Evolutionary conservation across 106 monocot genomes (phyloP), one percentile per base, ranked within the genome.

Genomic region (Dendrobium nobile): DNA sequence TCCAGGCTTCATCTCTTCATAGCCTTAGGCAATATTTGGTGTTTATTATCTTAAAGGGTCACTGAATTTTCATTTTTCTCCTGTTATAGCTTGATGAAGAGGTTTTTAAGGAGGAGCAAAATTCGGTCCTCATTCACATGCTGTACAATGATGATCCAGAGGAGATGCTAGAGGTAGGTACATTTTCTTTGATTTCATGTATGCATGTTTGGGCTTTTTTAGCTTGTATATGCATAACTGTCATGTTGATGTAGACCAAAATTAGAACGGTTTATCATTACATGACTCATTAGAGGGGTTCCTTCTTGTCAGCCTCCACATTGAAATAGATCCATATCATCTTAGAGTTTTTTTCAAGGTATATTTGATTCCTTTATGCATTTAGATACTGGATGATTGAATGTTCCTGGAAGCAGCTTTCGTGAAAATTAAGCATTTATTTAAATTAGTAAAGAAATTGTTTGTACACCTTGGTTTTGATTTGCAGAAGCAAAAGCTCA

Each of bases 91-190:
- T 93, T 88, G 98, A 99, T 85, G 98, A 99, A 80, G 98, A 99
- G 74, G 98, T 95, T 84, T 99, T 99, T 82, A 95, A 95, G 80
- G 98, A 99, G 89, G 98, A 99, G 70, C 98, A 99, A 73, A 99
- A 99, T 41, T 99, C 98, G 86, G 98, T 99, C 79, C 91, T 99
- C 7, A 95, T 99, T 85, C 98, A 99, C 73, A 95, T 93, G 98
- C 77, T 99, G 78, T 64, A 95, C 67, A 99, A 92, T 86, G 95
- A 99, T 84, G 91, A 95, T 75, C 88, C 92, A 41, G 91, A 93
- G 67, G 95, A 99, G 87, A 99, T 95, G 98, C 75, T 99, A 75
- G 86, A 95, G 98, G 48, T 48, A 95, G 98, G 48, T 48, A 61
- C 16, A 28, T 74, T 74, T 33, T 13, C 41, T 20, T n/a, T 22